Evolutionary conservation across 108 stramenopile genomes (phyloP), one percentile per base, ranked within the genome.

Genomic region (Cyclotella sp.): DNA sequence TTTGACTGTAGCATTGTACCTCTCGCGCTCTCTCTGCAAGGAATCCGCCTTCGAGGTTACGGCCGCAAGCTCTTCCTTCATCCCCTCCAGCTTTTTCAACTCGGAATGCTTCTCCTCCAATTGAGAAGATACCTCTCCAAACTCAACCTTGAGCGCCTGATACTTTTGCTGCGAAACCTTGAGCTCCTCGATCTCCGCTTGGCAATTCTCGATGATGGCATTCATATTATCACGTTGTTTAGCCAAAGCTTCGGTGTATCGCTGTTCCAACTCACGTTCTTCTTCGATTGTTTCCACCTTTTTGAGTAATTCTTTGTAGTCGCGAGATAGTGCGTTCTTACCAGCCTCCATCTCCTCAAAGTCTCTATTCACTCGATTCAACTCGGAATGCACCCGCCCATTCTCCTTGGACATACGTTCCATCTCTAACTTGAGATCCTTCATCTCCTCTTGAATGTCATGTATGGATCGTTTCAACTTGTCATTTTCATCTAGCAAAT

Each of bases 161-260:
- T 58, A 61, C 11, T 73, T 67, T 45, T 53, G 10, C 30, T 40
- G 60, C 22, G 62, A 63, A 12, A 44, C 52, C 63, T 71, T 81
- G 67, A 81, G 51, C 54, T 81, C 80, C 10, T 64, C 63, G 40
- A 81, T 75, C 54, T 81, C 80, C 0, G 55, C 42, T 40, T 81
- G 73, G n/a, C 61, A 62, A 63, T 68, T 81, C 63, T 81, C 80
- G 54, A 81, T 81, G 28, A 81, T 74, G 18, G 40, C 62, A 47
- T 30, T 75, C 80, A 81, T 81, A 53, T 81, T 81, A 70, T 81
- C 80, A 14, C 80, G 61, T 69, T 81, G 80, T 54, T 81, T 81
- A 34, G 70, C 73, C 55, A 81, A 55, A 10, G 80, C 80, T 45
- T 81, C 80, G 47, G 80, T 81, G 54, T 81, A 81, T 24, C 73